These are phyloP conservation scores for Sporothrix euskadiensis DNA, from an alignment of 2,329 filamentous ascomycete genomes.

Conservation along the genomic window DNA sequence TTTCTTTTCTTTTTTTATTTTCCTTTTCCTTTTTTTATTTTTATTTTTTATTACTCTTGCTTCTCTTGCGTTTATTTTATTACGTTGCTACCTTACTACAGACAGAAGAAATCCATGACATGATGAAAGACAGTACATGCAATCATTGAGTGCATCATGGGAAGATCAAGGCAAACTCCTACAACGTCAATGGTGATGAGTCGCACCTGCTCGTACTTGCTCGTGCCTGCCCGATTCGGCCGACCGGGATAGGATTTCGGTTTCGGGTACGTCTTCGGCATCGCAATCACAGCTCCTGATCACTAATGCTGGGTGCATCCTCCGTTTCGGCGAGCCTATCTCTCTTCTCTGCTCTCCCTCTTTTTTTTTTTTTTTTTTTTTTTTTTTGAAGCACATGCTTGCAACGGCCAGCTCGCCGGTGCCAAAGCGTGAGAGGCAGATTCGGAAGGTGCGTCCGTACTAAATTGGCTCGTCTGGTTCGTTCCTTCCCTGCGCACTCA, in stretches of 20 bases:
- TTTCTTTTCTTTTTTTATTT: background rate
- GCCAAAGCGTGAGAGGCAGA: background rate
- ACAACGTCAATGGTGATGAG: background rate
- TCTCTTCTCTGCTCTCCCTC: no score
- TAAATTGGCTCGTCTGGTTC: background rate
- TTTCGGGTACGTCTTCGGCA: background rate
- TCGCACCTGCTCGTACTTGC: background rate
- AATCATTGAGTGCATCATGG: background rate
- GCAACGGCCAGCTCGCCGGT: background rate
- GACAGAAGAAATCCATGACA: conserved; percentile 11
- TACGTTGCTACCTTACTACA: background rate
- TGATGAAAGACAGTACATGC: background rate
- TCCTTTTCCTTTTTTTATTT: background rate
- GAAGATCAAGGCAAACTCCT: background rate
- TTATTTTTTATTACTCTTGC: background rate
- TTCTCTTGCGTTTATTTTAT: background rate
- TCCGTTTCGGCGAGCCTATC: background rate
- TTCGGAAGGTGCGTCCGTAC: background rate
- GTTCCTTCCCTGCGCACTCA: background rate
- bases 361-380: no score
- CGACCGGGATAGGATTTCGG: background rate
- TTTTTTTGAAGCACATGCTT: background rate
- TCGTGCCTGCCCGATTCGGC: background rate
- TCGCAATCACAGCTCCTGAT: background rate
- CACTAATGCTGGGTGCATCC: background rate